Conservation (phyloP, 106 monocot genomes). For the Platanthera guangdongensis region DNA sequence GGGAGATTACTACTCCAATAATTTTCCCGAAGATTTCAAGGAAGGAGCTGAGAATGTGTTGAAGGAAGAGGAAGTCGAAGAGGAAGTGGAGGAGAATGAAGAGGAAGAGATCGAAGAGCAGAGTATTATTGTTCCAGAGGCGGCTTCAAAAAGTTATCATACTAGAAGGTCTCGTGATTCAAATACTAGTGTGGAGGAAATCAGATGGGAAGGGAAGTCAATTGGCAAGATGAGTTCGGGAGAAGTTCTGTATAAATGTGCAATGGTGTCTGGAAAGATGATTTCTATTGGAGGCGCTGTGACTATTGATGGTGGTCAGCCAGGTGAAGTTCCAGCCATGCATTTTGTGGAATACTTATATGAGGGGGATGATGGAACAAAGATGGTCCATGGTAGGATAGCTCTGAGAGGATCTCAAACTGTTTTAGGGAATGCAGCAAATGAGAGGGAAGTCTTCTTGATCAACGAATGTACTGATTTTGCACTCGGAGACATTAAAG, state of each 20-base stretch:
- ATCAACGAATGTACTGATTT: constrained; percentile 77
- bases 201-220: constrained; percentile 51
- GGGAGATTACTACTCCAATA: constrained; percentile 68
- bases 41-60: constrained; percentile 20
- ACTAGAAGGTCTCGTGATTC: constrained; percentile 18
- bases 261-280: constrained; percentile 40
- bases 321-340: constrained; percentile 27
- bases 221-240: constrained; percentile 46
- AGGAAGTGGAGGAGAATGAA: constrained; percentile 70
- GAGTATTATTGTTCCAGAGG: constrained; percentile 18
- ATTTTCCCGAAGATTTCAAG: constrained; percentile 59
- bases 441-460: constrained; percentile 86
- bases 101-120: constrained; percentile 58
- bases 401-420: constrained; percentile 58
- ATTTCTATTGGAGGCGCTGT: constrained; percentile 55
- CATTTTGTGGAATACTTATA: constrained; percentile 76
- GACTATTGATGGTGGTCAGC: constrained; percentile 35
- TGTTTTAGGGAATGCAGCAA: constrained; percentile 85
- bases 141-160: constrained; percentile 21
- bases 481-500: constrained; percentile 63
- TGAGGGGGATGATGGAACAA: constrained; percentile 50
- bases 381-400: constrained; percentile 79
- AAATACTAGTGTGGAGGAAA: constrained; percentile 28
- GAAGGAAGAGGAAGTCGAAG: constrained; percentile 50
- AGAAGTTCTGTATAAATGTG: constrained; percentile 54